Evolutionary conservation across 2,329 filamentous ascomycete genomes (phyloP).

Genomic region (Verticillium tricorpus): DNA sequence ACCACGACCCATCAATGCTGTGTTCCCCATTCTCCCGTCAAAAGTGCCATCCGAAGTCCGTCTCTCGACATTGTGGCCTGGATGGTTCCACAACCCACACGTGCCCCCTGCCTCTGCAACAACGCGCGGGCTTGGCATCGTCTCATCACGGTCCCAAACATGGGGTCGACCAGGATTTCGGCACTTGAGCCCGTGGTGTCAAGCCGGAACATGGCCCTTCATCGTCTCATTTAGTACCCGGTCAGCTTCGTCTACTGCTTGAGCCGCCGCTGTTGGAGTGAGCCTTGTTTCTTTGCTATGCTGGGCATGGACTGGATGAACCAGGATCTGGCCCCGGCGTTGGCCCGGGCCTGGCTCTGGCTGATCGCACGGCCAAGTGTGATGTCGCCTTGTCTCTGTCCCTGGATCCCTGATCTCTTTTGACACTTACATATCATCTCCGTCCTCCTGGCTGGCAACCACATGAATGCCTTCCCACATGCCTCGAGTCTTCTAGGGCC

Average conservation of each 20-base stretch:
- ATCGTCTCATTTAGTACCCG: not conserved
- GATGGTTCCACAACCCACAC: not conserved
- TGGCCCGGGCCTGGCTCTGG: not conserved
- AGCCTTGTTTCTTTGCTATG: not conserved
- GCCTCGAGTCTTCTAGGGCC: not conserved
- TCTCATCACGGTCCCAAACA: constrained; percentile 10
- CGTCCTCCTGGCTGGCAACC: not conserved
- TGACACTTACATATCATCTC: not conserved
- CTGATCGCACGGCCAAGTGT: not conserved
- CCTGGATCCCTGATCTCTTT: not conserved
- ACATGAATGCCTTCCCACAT: not conserved
- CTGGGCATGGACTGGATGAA: not conserved
- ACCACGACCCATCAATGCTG: not conserved
- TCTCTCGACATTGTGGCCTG: not conserved
- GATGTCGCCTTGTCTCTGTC: not conserved
- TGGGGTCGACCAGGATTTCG: constrained; percentile 1
- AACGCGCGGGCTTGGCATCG: constrained; percentile 11
- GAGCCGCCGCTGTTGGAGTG: not conserved
- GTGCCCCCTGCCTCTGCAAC: not conserved
- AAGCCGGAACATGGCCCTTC: not conserved
- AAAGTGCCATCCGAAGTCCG: not conserved
- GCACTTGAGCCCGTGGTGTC: not conserved
- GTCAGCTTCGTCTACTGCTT: not conserved
- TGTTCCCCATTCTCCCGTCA: not conserved
- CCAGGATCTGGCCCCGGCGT: not conserved